phyloP scores from a whole-genome alignment of 768 basidiomycete genomes.

The Mycena indigotica region DNA sequence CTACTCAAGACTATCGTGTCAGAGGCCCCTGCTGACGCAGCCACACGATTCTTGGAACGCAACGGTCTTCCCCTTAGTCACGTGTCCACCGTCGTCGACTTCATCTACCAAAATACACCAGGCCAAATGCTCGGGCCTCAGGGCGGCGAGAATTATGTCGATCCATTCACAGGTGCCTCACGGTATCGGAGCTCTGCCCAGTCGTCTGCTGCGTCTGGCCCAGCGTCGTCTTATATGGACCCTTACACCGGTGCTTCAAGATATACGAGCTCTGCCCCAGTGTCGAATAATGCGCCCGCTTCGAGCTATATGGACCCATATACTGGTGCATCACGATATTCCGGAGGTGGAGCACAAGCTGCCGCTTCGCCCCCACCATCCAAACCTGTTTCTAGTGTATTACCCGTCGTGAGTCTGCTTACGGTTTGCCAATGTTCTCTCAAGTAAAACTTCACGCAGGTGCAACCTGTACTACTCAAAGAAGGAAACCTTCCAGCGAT shows the following conservation, averaged over 20 bases:
- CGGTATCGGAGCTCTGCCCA: conserved; percentile 55
- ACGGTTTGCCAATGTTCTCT: no score
- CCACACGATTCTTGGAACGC: conserved; percentile 80
- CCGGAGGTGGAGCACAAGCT: conserved; percentile 41
- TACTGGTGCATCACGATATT: conserved; percentile 69
- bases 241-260: conserved; percentile 76
- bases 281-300: conserved; percentile 34
- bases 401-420: conserved; percentile 55
- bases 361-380: conserved; percentile 32
- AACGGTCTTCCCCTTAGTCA: conserved; percentile 85
- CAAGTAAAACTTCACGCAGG: no score
- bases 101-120: conserved; percentile 90
- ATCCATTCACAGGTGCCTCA: conserved; percentile 88
- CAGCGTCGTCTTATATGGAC: conserved; percentile 52
- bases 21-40: conserved; percentile 93
- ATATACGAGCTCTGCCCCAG: conserved; percentile 49
- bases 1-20: conserved; percentile 4
- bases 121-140: conserved; percentile 70
- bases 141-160: conserved; percentile 61
- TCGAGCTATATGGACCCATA: conserved; percentile 62
- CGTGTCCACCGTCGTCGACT: conserved; percentile 86
- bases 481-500: conserved; percentile 80
- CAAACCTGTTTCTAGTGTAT: conserved; percentile 37
- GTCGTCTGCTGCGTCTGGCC: conserved; percentile 31
- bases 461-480: conserved; percentile 74